Percentiles rank a stretch among this genome's conserved stretches.
Conservation (phyloP, 768 basidiomycete species). For the Russula sp. region DNA sequence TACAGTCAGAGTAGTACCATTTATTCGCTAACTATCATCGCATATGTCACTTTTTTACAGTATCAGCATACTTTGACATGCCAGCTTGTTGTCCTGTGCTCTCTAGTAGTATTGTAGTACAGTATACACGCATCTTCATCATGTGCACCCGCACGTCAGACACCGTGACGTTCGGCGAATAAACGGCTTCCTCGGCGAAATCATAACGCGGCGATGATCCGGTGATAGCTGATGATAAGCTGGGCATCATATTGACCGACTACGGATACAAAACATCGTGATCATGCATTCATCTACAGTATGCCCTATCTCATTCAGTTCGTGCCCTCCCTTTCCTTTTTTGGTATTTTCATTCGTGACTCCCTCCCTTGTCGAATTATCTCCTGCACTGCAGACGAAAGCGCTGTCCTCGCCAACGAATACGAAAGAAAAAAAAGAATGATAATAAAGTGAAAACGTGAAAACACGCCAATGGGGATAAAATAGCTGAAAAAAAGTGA, state of each 20-base stretch:
- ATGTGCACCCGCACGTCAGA: neutral
- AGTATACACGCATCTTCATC: no score
- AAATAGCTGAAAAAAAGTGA: constrained; percentile 15
- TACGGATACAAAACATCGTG: constrained; percentile 16
- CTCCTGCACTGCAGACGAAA: constrained; percentile 4
- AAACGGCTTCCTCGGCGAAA: neutral
- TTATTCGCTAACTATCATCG: no score
- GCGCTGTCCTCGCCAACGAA: constrained; percentile 7
- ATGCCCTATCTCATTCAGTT: neutral
- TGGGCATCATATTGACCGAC: neutral
- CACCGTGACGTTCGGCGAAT: neutral
- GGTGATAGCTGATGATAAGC: neutral
- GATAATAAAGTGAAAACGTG: constrained; percentile 1
- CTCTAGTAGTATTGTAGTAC: no score
- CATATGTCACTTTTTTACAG: no score
- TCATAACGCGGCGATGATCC: neutral
- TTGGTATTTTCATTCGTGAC: constrained; percentile 11
- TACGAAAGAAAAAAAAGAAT: constrained; percentile 2
- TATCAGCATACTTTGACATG: no score
- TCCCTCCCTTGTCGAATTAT: neutral
- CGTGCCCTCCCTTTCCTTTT: neutral
- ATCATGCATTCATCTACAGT: neutral
- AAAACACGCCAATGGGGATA: constrained; percentile 19
- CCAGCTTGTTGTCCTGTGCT: no score
- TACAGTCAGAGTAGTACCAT: no score